phyloP scores from a whole-genome alignment of 139 green algal genomes.

The Cymbomonas tetramitiformis region DNA sequence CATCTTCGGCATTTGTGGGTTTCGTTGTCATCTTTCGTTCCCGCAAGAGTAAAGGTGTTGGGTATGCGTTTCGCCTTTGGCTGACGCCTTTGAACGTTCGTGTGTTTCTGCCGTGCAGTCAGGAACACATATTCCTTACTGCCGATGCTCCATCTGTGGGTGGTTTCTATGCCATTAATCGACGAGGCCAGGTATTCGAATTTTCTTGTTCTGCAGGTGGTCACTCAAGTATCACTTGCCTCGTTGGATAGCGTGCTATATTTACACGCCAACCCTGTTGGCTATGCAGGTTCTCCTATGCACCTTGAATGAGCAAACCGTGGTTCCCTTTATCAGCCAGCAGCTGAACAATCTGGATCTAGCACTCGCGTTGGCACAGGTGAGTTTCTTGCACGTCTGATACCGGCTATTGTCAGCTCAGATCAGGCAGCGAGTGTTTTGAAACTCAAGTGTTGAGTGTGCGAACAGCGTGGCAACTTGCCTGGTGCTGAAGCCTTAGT shows the following conservation, averaged over 20 bases:
- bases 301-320: conserved; percentile 76
- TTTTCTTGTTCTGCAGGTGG: neutral
- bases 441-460: no score
- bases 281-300: conserved; percentile 84
- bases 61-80: no score
- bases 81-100: conserved; percentile 81
- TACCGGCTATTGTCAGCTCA: no score
- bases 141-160: conserved; percentile 48
- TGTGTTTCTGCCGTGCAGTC: conserved; percentile 84
- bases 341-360: conserved; percentile 92
- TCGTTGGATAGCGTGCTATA: no score
- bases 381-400: no score
- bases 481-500: conserved; percentile 84
- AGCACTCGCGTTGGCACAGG: conserved; percentile 76
- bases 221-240: no score
- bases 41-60: no score
- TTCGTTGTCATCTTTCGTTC: no score
- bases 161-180: conserved; percentile 86
- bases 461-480: conserved; percentile 79
- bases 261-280: no score
- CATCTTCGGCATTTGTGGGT: no score
- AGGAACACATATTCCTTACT: no score
- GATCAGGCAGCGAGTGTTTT: no score
- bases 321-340: conserved; percentile 83
- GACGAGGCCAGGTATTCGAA: conserved; percentile 43